These are phyloP conservation scores for Trichophyton rubrum DNA, from an alignment of 2,329 filamentous ascomycete genomes.

Conservation along the genomic window DNA sequence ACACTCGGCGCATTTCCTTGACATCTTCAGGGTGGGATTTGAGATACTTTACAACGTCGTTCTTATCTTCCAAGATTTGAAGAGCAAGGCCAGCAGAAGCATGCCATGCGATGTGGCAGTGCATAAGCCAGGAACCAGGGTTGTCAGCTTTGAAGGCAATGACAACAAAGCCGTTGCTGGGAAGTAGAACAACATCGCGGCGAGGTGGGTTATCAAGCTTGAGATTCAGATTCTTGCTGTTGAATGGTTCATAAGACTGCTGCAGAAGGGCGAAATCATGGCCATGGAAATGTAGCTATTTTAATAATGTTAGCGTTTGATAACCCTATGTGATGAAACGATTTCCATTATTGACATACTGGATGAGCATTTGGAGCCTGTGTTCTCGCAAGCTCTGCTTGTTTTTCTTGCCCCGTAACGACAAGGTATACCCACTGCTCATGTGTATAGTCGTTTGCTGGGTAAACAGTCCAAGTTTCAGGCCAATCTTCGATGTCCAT, in stretches of 20 bases:
- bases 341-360: constrained; percentile 6
- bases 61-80: constrained; percentile 39
- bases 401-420: constrained; percentile 7
- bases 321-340: background rate
- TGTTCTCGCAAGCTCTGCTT: background rate
- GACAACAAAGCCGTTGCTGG: constrained; percentile 35
- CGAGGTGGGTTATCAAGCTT: constrained; percentile 31
- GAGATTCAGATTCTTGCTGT: constrained; percentile 25
- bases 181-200: constrained; percentile 37
- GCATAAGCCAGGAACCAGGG: constrained; percentile 44
- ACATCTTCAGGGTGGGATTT: background rate
- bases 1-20: background rate
- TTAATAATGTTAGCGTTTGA: background rate
- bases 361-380: constrained; percentile 9
- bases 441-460: constrained; percentile 5
- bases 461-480: constrained; percentile 10
- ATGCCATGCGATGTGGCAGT: constrained; percentile 52
- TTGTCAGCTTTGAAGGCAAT: constrained; percentile 42
- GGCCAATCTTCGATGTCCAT: constrained; percentile 7
- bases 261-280: constrained; percentile 58
- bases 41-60: constrained; percentile 9
- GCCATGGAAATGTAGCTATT: constrained; percentile 50
- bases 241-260: constrained; percentile 20
- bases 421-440: constrained; percentile 11
- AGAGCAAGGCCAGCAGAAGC: constrained; percentile 47